These are phyloP conservation scores for Neurospora hispaniola DNA, from an alignment of 495 filamentous ascomycete genomes.

Conservation along the genomic window DNA sequence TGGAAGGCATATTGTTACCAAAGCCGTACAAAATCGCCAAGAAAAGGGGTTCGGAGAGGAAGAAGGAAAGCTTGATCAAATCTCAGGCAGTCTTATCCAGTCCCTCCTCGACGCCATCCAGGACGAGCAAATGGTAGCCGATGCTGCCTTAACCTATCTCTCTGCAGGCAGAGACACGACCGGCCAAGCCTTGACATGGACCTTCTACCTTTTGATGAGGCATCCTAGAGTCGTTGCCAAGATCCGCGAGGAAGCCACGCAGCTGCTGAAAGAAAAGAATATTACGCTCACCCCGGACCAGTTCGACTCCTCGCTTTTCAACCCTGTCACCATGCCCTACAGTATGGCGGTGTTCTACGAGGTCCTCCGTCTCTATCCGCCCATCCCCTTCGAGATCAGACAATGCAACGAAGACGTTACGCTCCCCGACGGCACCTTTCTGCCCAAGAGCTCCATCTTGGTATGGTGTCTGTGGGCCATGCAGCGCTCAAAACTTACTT, in stretches of 20 bases:
- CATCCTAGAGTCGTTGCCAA: slow-evolving; percentile 27
- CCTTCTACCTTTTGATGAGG: slow-evolving; percentile 44
- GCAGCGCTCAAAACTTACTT: slow-evolving; percentile 42
- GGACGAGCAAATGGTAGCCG: slow-evolving; percentile 39
- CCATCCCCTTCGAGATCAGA: slow-evolving; percentile 52
- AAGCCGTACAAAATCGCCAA: slow-evolving; percentile 26
- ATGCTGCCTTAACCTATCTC: slow-evolving; percentile 51
- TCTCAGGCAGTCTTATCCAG: slow-evolving; percentile 45
- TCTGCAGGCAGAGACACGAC: slow-evolving; percentile 51
- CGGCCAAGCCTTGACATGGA: slow-evolving; percentile 51
- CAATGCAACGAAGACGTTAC: slow-evolving; percentile 38
- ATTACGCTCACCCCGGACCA: neutral
- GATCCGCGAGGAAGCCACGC: slow-evolving; percentile 33
- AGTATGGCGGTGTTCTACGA: slow-evolving; percentile 49
- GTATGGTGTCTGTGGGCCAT: slow-evolving; percentile 53
- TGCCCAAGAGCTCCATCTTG: slow-evolving; percentile 39
- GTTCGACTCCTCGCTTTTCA: slow-evolving; percentile 30
- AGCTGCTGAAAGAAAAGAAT: slow-evolving; percentile 7
- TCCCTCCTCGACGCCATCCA: slow-evolving; percentile 43
- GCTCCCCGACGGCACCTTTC: slow-evolving; percentile 47
- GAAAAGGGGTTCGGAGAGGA: neutral
- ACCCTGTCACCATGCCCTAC: slow-evolving; percentile 38
- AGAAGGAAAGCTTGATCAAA: slow-evolving; percentile 26
- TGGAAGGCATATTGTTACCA: slow-evolving; percentile 40
- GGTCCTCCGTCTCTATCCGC: slow-evolving; percentile 44